These are phyloP conservation scores for Tolypocladium tropicale DNA, from an alignment of 2,329 filamentous ascomycete species.

Conservation along the genomic window DNA sequence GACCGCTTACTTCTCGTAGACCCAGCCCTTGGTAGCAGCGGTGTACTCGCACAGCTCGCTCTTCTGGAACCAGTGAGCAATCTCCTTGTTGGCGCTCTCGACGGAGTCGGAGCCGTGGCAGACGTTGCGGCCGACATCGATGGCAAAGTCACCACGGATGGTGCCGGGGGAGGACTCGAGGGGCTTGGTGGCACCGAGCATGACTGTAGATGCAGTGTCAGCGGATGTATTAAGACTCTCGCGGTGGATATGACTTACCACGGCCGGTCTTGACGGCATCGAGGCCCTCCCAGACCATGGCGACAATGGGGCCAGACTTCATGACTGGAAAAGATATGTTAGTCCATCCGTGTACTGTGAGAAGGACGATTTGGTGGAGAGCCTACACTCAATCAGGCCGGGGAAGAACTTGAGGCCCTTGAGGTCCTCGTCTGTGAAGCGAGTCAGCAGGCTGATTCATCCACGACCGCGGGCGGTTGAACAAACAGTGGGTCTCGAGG, in stretches of 20 bases:
- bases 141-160: constrained; percentile 91
- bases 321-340: constrained; percentile 61
- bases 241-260: constrained; percentile 40
- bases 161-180: constrained; percentile 88
- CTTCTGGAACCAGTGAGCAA: constrained; percentile 93
- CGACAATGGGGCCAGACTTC: constrained; percentile 90
- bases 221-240: background rate
- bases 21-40: constrained; percentile 70
- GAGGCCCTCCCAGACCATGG: constrained; percentile 99
- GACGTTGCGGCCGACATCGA: constrained; percentile 84
- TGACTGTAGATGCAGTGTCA: constrained; percentile 35
- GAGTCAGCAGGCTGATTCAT: constrained; percentile 11
- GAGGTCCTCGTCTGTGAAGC: constrained; percentile 64
- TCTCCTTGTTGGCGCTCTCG: constrained; percentile 99
- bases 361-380: background rate
- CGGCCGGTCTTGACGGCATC: constrained; percentile 99
- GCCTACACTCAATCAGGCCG: constrained; percentile 80
- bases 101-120: constrained; percentile 99
- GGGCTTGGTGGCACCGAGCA: constrained; percentile 99
- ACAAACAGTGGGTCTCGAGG: constrained; percentile 88
- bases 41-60: constrained; percentile 80
- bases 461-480: background rate
- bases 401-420: constrained; percentile 78
- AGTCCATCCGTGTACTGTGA: background rate
- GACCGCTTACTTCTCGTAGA: constrained; percentile 62